A percentile compares a stretch with the other conserved stretches of the same genome.
Evolutionary conservation across 2,329 filamentous ascomycete genomes (phyloP).

Genomic region (Pseudogymnoascus sp.): DNA sequence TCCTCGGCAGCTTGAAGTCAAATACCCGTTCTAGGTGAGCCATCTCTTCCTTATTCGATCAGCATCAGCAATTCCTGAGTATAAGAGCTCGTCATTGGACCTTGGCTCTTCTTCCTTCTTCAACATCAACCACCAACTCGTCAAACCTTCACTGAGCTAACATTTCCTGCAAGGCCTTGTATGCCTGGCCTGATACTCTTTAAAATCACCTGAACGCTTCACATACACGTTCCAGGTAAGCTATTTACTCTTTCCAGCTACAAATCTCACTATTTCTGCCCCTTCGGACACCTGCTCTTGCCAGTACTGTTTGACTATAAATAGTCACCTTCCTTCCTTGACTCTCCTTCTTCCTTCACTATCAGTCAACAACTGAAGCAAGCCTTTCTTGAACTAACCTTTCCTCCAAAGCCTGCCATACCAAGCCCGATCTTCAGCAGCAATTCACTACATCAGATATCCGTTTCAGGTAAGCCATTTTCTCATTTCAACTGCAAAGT

Average conservation of each 20-base stretch:
- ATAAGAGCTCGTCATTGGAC: background rate
- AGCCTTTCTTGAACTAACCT: background rate
- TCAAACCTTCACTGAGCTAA: background rate
- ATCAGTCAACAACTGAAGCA: background rate
- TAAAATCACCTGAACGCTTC: background rate
- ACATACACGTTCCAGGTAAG: background rate
- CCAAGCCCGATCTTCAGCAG: background rate
- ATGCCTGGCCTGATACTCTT: background rate
- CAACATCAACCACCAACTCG: background rate
- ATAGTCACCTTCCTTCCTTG: background rate
- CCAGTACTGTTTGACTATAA: background rate
- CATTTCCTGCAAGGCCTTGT: background rate
- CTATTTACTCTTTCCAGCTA: background rate
- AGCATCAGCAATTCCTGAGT: background rate
- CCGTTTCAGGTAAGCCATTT: background rate
- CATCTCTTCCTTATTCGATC: background rate
- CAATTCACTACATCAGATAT: background rate
- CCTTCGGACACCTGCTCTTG: too few species aligned
- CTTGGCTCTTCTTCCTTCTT: background rate
- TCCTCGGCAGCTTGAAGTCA: background rate
- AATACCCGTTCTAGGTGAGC: background rate
- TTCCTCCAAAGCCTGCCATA: background rate
- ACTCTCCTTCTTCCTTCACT: background rate
- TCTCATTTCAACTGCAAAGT: background rate
- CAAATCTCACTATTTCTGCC: background rate